phyloP scores from a whole-genome alignment of 2,329 filamentous ascomycete genomes.

The Hymenoscyphus repandus region DNA sequence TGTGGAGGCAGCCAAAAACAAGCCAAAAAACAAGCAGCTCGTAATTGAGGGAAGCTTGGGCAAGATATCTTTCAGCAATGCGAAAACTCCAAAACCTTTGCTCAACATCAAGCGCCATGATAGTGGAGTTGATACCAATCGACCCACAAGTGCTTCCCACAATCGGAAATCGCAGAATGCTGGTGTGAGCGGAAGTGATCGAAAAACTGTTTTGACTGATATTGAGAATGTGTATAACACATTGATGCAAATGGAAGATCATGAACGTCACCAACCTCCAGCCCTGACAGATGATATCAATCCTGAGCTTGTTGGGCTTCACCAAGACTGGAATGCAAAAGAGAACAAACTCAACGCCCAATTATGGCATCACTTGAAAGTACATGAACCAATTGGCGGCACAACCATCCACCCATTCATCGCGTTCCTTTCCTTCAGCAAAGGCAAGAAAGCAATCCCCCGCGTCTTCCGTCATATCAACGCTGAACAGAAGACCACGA shows the following conservation, averaged over 20 bases:
- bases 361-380: constrained; percentile 83
- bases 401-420: constrained; percentile 89
- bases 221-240: constrained; percentile 85
- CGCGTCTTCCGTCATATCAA: constrained; percentile 92
- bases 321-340: constrained; percentile 74
- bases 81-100: constrained; percentile 91
- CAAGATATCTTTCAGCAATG: constrained; percentile 98
- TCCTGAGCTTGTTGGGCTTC: constrained; percentile 63
- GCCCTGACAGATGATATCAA: constrained; percentile 56
- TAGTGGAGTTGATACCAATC: constrained; percentile 52
- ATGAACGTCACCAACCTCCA: constrained; percentile 74
- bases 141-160: constrained; percentile 44
- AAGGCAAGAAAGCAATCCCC: constrained; percentile 93
- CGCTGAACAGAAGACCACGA: constrained; percentile 87
- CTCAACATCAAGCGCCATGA: constrained; percentile 92
- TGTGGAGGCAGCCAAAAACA: constrained; percentile 93
- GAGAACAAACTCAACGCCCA: constrained; percentile 68
- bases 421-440: constrained; percentile 86
- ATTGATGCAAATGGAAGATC: constrained; percentile 91
- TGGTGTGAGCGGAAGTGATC: constrained; percentile 59
- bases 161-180: constrained; percentile 38
- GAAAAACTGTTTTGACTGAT: constrained; percentile 77
- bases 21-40: constrained; percentile 95
- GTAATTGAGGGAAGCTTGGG: constrained; percentile 94
- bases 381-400: constrained; percentile 81